Percentiles rank a stretch among this genome's conserved stretches.
Conservation (phyloP, 2,329 filamentous ascomycete species). For the Stachybotrys echinatus region DNA sequence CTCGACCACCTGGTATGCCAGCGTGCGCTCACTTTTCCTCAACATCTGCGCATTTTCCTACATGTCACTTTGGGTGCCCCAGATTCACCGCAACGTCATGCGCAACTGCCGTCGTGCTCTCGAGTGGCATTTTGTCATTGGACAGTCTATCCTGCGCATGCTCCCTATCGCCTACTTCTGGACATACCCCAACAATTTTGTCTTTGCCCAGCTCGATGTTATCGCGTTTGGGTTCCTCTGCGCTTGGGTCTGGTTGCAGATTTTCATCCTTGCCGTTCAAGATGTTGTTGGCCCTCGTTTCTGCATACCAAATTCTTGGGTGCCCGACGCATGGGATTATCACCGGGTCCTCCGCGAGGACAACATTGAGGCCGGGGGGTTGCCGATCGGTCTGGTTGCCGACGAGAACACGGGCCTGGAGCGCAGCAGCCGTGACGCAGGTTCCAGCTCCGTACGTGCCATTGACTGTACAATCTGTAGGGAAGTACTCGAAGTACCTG, state of each 20-base stretch:
- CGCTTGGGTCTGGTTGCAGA: constrained; percentile 84
- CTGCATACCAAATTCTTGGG: constrained; percentile 66
- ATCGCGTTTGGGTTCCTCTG: constrained; percentile 54
- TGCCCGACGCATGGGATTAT: constrained; percentile 84
- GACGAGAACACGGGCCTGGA: constrained; percentile 18
- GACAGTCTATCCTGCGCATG: constrained; percentile 73
- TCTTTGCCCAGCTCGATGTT: constrained; percentile 68
- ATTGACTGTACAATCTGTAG: constrained; percentile 97
- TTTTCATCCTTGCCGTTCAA: constrained; percentile 73
- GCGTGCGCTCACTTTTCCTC: constrained; percentile 49
- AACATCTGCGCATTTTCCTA: constrained; percentile 67
- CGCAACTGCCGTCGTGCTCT: constrained; percentile 89
- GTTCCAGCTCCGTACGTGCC: constrained; percentile 31
- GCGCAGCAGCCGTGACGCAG: constrained; percentile 23
- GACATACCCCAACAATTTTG: constrained; percentile 68
- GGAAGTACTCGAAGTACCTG: constrained; percentile 83
- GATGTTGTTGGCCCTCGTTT: constrained; percentile 85
- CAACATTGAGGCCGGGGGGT: constrained; percentile 68
- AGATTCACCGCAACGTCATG: constrained; percentile 84
- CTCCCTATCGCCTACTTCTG: constrained; percentile 85
- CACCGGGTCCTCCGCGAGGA: constrained; percentile 85
- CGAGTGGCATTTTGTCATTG: constrained; percentile 85
- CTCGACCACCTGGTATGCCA: constrained; percentile 55
- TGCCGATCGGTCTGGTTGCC: constrained; percentile 67
- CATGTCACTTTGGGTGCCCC: constrained; percentile 86